phyloP scores from a whole-genome alignment of 2,329 filamentous ascomycete species.

The Tympanopsis confertula region DNA sequence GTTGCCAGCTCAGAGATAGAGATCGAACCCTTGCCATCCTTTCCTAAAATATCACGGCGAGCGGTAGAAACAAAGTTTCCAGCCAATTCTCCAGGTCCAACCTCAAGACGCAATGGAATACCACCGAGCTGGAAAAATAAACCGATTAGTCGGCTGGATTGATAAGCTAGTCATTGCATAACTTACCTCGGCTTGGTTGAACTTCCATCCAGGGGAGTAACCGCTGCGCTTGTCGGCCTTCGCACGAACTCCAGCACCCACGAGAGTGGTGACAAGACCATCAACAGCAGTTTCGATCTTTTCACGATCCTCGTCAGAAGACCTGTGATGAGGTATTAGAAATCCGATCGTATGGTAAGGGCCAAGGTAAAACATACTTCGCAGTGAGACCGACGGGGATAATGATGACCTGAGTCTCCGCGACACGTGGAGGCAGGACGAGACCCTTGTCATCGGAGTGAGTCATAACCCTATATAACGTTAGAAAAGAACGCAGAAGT shows the following conservation, averaged over 20 bases:
- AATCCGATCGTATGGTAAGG: too few species aligned
- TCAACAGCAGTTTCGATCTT: slow-evolving; percentile 51
- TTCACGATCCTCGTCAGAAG: slow-evolving; percentile 47
- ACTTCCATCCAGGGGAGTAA: slow-evolving; percentile 66
- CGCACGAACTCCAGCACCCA: slow-evolving; percentile 45
- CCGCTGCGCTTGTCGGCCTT: slow-evolving; percentile 57
- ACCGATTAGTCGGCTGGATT: too few species aligned
- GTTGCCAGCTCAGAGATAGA: slow-evolving; percentile 45
- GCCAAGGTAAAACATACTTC: too few species aligned
- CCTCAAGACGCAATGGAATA: slow-evolving; percentile 63
- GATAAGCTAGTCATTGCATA: too few species aligned
- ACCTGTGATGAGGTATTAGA: too few species aligned
- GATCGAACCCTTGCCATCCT: slow-evolving; percentile 33
- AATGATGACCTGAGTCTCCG: slow-evolving; percentile 56
- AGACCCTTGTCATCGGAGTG: slow-evolving; percentile 64
- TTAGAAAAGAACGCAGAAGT: too few species aligned
- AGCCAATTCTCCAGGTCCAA: slow-evolving; percentile 60
- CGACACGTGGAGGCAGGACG: slow-evolving; percentile 59
- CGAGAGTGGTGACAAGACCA: slow-evolving; percentile 41
- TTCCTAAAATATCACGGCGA: slow-evolving; percentile 53
- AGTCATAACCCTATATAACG: too few species aligned
- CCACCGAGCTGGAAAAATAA: slow-evolving; percentile 57
- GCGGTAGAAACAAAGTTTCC: slow-evolving; percentile 55
- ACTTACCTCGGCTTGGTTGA: slow-evolving; percentile 71
- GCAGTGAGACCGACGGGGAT: slow-evolving; percentile 60